Evolutionary conservation across 208 protist genomes (phyloP).

Genomic region (Trypanosoma melophagium): DNA sequence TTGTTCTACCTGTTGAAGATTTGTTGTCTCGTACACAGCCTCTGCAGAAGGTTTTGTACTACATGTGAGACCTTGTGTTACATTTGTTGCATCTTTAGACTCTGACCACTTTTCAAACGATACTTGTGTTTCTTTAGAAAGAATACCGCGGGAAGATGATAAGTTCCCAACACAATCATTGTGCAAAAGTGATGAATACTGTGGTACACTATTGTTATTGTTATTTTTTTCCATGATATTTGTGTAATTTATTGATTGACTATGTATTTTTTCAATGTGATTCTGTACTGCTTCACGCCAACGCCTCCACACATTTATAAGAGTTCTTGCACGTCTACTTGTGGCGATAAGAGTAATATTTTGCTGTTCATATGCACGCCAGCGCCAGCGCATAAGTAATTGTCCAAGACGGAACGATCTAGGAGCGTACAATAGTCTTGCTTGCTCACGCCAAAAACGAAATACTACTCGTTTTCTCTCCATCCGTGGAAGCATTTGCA

Average conservation of each 20-base stretch:
- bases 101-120: background rate
- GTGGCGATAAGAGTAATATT: background rate
- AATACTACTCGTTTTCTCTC: conserved; percentile 29
- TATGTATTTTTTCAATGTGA: background rate
- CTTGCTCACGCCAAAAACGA: conserved; percentile 21
- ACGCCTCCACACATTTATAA: conserved; percentile 8
- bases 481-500: conserved; percentile 20
- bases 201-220: background rate
- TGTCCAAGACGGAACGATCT: conserved; percentile 8
- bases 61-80: conserved; percentile 17
- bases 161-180: no score
- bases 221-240: background rate
- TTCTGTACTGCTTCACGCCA: conserved; percentile 8
- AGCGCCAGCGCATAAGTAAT: conserved; percentile 23
- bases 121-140: background rate
- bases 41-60: conserved; percentile 24
- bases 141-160: background rate
- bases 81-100: conserved; percentile 4
- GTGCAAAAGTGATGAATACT: no score
- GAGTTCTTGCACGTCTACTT: conserved; percentile 5
- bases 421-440: conserved; percentile 18
- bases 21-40: background rate
- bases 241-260: background rate
- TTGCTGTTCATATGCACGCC: conserved; percentile 19
- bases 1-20: background rate